phyloP scores from a whole-genome alignment of 768 basidiomycete genomes.

The Hypholoma fasciculare region DNA sequence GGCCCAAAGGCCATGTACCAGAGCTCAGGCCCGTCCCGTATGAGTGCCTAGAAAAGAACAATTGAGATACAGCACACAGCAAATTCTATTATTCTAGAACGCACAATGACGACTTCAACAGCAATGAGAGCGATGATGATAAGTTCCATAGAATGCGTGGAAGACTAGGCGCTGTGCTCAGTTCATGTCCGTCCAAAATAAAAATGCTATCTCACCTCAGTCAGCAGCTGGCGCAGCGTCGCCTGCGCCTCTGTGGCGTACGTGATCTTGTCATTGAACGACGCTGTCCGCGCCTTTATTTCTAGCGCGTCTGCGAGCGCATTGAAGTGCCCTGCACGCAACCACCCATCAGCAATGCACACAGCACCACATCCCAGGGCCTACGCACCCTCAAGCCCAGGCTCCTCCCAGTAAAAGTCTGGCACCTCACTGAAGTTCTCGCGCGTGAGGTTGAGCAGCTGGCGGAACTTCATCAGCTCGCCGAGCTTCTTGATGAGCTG shows the following conservation, averaged over 20 bases:
- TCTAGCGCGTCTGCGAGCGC: slow-evolving; percentile 85
- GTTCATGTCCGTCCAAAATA: too few relatives aligned
- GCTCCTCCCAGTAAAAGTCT: slow-evolving; percentile 95
- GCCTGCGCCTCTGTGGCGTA: slow-evolving; percentile 91
- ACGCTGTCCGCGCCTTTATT: slow-evolving; percentile 75
- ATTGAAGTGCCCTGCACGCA: slow-evolving; percentile 69
- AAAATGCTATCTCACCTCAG: slow-evolving; percentile 57
- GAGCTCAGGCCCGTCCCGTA: slow-evolving; percentile 77
- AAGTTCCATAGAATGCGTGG: slow-evolving; percentile 89
- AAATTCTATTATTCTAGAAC: slow-evolving; percentile 21
- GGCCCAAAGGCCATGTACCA: slow-evolving; percentile 53
- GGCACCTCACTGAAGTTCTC: slow-evolving; percentile 89
- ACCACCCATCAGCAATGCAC: not conserved
- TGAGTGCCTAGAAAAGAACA: slow-evolving; percentile 51
- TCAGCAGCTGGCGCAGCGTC: slow-evolving; percentile 83
- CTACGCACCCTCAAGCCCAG: slow-evolving; percentile 76
- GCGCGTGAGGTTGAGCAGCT: slow-evolving; percentile 86
- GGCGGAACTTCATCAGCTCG: slow-evolving; percentile 87
- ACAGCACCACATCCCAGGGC: not conserved
- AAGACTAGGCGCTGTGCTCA: slow-evolving; percentile 52
- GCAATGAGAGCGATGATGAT: slow-evolving; percentile 95
- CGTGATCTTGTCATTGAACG: slow-evolving; percentile 90
- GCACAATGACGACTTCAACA: slow-evolving; percentile 90
- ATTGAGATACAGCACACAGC: not conserved
- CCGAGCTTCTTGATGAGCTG: slow-evolving; percentile 93